Base-by-base conservation (phyloP, 257 asterid species). In the Solanum clarkiae region DNA sequence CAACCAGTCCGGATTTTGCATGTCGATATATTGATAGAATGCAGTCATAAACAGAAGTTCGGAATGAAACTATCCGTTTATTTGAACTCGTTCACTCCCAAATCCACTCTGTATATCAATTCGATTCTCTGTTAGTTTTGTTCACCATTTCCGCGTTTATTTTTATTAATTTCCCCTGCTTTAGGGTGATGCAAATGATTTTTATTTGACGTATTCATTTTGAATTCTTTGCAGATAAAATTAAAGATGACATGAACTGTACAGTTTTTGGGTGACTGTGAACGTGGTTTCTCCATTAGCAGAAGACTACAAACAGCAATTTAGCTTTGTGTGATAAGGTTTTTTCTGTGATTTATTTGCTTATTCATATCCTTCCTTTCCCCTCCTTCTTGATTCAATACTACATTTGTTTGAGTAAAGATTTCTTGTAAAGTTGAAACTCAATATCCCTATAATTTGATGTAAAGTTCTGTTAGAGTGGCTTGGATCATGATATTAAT, bases 341-440 rank as follows among this genome's bases (percentile, higher is more conserved):
- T 85, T 29, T 66, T 32, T 51, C 49, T 26, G 10, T 29, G 49
- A 53, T 40, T 56, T 59, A 17, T 77, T 65, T 70, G 32, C 14
- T 7, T 63, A 3, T 55, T 75, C 53, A 10, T 32, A 32, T 36
- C 74, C 29, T 16, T 56, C 65, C 65, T 9, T 8, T 53, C 9
- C 6, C 81, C 81, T 5, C 26, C 6, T 12, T 36, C 8, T 83
- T 68, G 12, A 24, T 49, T 20, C 65, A 79, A 24, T 69, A 36
- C 71, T 66, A 60, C 83, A 49, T 69, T 53, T 53, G 80, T 42
- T 66, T 57, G 22, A 26, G 51, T 47, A 57, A 77, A 53, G 79
- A 85, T 75, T 85, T 85, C 70, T 56, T 88, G 84, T 77, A 68
- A 83, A 81, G 84, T 68, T 66, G 83, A 29, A 29, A 79, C 22